Base-by-base conservation (phyloP, 1,139 yeast species). In the Hyphopichia buzzinii region DNA sequence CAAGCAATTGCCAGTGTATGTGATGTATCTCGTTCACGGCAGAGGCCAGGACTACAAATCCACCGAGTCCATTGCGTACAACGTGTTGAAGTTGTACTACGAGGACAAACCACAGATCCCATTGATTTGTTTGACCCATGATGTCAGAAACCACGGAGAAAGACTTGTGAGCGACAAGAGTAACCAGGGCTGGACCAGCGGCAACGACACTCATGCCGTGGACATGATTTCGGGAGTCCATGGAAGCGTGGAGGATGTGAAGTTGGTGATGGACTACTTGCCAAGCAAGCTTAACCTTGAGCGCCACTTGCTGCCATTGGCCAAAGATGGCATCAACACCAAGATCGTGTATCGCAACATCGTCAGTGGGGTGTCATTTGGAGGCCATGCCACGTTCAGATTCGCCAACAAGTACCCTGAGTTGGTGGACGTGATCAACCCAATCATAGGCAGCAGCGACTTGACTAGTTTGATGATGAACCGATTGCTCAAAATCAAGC, bases 71-170 rank as follows among this genome's bases (percentile, higher is more conserved):
- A 41, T 62, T 26, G 75, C 72, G 0, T 53, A 57, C 40, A 48
- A 46, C 13, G 46, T 62, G 1, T 49, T 64, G 19, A 45, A 54
- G n/a, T 57, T 57, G 32, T 60, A 55, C 44, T 51, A 61, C 33
- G 37, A 40, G 7, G 50, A 51, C 35, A 35, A 37, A 1, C 39
- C 37, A 2, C 38, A 49, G 21, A 47, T 48, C 17, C 64, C 74
- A 3, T 50, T 75, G 32, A 58, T 79, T 25, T 72, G 77, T 33
- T 73, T 78, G 10, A 63, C 81, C 0, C 78, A 78, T 52, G 88
- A 82, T 47, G 58, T 62, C 38, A 64, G 83, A 39, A 81, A 82
- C 55, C 88, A 82, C 48, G 88, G 88, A 2, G 55, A 54, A 26
- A 57, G 88, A 29, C 35, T 50, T 8, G 53, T 77, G 2, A 63